A percentile compares a stretch with the other conserved stretches of the same genome.
Conservation (phyloP, 1,139 yeast species). For the Tardiomyces depauwii region DNA sequence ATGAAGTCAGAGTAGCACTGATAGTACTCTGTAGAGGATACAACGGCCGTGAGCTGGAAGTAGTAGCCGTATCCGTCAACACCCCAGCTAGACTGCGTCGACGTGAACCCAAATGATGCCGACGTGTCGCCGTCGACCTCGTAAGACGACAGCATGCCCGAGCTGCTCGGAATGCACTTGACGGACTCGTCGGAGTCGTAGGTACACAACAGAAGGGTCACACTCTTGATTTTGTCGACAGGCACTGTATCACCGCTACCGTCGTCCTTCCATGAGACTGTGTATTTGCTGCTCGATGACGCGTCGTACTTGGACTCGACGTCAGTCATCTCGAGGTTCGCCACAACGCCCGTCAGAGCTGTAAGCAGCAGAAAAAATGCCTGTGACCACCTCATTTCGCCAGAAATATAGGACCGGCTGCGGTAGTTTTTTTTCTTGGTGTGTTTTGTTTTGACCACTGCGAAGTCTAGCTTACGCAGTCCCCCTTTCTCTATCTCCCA, state of each 20-base stretch:
- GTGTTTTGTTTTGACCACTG: no score
- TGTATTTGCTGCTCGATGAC: constrained; percentile 1
- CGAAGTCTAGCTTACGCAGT: no score
- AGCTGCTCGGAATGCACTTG: constrained; percentile 31
- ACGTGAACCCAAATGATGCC: constrained; percentile 22
- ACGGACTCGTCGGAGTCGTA: constrained; percentile 43
- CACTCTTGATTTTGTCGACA: constrained; percentile 32
- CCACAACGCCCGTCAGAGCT: background rate
- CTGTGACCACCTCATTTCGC: background rate
- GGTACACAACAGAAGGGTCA: constrained; percentile 51
- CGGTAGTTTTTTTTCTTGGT: background rate
- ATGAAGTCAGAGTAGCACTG: constrained; percentile 66
- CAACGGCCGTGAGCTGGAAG: constrained; percentile 50
- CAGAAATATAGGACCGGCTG: background rate
- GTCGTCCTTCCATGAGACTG: constrained; percentile 51
- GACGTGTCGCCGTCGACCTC: background rate
- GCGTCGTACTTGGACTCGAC: background rate
- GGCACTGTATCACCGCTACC: constrained; percentile 31
- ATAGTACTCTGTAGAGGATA: constrained; percentile 36
- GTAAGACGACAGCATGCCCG: background rate
- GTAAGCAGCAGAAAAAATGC: background rate
- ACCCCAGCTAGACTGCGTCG: constrained; percentile 33
- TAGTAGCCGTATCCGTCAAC: constrained; percentile 51
- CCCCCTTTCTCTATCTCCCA: no score
- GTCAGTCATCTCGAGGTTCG: background rate